Conservation (phyloP, 768 basidiomycete species). For the Lyophyllum shimeji region DNA sequence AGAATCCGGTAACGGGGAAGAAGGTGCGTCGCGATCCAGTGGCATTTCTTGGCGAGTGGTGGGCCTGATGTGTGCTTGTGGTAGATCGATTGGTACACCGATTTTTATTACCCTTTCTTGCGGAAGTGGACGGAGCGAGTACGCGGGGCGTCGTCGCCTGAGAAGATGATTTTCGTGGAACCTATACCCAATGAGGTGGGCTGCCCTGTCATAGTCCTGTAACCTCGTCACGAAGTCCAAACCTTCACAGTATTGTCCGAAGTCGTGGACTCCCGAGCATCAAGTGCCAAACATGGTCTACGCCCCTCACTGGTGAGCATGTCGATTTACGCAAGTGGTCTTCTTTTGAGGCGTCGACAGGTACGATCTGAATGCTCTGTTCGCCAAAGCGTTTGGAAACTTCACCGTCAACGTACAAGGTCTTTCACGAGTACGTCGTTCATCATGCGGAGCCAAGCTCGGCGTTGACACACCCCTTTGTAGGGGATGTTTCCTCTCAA, state of each 20-base stretch:
- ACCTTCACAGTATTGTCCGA: slow-evolving; percentile 66
- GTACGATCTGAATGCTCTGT: slow-evolving; percentile 92
- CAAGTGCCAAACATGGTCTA: slow-evolving; percentile 43
- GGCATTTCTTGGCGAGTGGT: background rate
- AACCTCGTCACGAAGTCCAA: too few relatives aligned
- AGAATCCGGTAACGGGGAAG: slow-evolving; percentile 60
- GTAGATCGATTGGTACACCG: slow-evolving; percentile 83
- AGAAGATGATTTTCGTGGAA: slow-evolving; percentile 75
- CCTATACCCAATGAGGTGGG: slow-evolving; percentile 90
- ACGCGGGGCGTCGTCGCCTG: slow-evolving; percentile 40
- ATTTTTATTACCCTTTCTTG: slow-evolving; percentile 81
- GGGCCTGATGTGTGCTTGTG: background rate
- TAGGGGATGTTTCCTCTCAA: slow-evolving; percentile 85
- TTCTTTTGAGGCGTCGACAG: slow-evolving; percentile 31
- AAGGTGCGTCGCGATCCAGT: slow-evolving; percentile 41
- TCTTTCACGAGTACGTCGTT: slow-evolving; percentile 66
- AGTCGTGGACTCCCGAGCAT: slow-evolving; percentile 69
- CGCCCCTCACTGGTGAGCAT: slow-evolving; percentile 37
- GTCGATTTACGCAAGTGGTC: background rate
- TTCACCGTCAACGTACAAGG: slow-evolving; percentile 95
- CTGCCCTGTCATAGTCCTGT: slow-evolving; percentile 3
- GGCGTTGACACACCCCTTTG: background rate
- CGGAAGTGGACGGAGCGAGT: slow-evolving; percentile 67
- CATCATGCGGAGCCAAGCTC: background rate
- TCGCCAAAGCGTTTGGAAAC: slow-evolving; percentile 78